Evolutionary conservation across 2,329 filamentous ascomycete species (phyloP), one percentile per base, ranked within the genome.

Genomic region (Cadophora gregata): DNA sequence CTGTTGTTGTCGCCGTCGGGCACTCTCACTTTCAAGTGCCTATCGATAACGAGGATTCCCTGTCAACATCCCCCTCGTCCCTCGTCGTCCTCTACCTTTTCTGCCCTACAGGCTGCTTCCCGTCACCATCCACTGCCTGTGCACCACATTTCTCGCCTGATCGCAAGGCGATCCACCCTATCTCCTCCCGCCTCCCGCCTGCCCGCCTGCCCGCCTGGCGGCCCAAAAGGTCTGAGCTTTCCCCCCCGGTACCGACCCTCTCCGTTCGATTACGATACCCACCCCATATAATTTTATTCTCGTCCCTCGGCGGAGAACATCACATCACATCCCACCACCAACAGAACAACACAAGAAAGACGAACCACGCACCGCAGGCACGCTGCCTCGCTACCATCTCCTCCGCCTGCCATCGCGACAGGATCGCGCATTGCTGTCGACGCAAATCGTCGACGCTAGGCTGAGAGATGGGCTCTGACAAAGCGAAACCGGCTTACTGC

Each of bases 401-500:
- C 33, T 48, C 27, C 25, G 56, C 50, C 62, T 45, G 42, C 56
- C 47, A 51, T 33, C 62, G 65, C 65, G 62, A 67, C 65, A 64
- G 64, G 59, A 45, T 66, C 64, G 64, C 64, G 45, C 62, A 36
- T 48, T 38, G 62, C 51, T 48, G 47, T 60, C 65, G 56, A 61
- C 61, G 58, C 60, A 59, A 60, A 12, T 33, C 42, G 31, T 45
- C 53, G 42, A 31, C 63, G 14, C 48, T 6, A 50, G 48, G 33
- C 47, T 48, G 59, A 58, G 60, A 63, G 47, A 66, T 66, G 64
- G 59, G 64, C 38, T 62, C 65, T 31, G 53, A 67, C 56, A 71
- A 66, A 56, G 70, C 72, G 50, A 68, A 69, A 51, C 70, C 73
- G n/a, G 72, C 71, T 36, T 75, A 73, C 64, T 63, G 71, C 25